phyloP scores from a whole-genome alignment of 164 flowering plant species.

The Macadamia integrifolia region DNA sequence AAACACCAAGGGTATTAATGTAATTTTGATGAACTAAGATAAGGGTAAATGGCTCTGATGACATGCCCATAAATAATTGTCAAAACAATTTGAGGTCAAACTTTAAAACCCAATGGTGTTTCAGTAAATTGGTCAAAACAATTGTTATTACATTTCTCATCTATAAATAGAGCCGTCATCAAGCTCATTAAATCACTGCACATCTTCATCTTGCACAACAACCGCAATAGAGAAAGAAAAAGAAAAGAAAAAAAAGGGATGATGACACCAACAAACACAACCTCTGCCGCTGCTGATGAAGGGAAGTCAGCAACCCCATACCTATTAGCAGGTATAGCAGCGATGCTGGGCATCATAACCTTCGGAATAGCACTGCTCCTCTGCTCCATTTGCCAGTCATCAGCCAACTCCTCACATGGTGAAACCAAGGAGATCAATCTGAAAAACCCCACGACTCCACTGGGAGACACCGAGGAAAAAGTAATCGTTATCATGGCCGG shows the following conservation, averaged over 20 bases:
- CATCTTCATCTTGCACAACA: not conserved
- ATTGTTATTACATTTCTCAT: not conserved
- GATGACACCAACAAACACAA: conserved; percentile 20
- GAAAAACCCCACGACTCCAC: not conserved
- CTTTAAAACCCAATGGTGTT: too few relatives aligned
- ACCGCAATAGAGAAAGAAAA: conserved; percentile 6
- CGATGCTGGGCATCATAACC: conserved; percentile 26
- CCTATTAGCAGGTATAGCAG: conserved; percentile 29
- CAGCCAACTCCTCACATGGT: not conserved
- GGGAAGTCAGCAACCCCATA: conserved; percentile 48
- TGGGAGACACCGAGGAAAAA: not conserved
- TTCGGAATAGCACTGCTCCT: conserved; percentile 32
- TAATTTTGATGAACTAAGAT: too few relatives aligned
- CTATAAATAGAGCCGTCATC: not conserved
- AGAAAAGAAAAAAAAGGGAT: conserved; percentile 14
- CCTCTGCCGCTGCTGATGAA: conserved; percentile 4
- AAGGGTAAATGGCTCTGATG: too few relatives aligned
- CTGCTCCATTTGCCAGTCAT: conserved; percentile 29
- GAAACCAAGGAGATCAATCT: not conserved
- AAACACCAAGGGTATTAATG: too few relatives aligned
- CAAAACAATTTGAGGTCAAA: too few relatives aligned
- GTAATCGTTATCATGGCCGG: conserved; percentile 1
- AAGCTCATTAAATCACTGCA: not conserved
- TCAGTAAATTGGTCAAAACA: not conserved
- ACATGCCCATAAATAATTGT: too few relatives aligned